These are phyloP conservation scores for Alnus glutinosa DNA, from an alignment of 306 rosid genomes.

Conservation along the genomic window DNA sequence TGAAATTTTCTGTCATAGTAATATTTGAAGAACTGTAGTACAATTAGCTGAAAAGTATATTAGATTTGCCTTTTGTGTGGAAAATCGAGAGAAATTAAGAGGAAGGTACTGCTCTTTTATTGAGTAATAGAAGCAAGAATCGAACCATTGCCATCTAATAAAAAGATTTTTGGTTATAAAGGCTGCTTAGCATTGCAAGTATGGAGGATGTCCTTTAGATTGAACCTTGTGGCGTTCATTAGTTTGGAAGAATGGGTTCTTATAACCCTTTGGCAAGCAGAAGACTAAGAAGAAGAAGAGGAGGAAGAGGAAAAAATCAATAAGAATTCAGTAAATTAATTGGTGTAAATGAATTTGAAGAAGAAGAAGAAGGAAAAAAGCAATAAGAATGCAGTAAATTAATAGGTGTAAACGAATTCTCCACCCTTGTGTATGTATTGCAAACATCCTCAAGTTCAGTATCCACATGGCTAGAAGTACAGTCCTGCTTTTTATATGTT, in stretches of 20 bases:
- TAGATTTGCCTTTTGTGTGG: background rate
- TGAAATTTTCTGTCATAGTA: background rate
- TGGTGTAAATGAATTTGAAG: background rate
- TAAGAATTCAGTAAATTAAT: background rate
- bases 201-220: background rate
- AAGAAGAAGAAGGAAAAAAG: background rate
- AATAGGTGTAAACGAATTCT: background rate
- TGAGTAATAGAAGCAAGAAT: background rate
- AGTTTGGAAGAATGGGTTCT: background rate
- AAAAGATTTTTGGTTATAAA: background rate
- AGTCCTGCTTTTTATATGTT: background rate
- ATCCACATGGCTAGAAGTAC: background rate
- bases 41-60: background rate
- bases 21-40: slow-evolving; percentile 6
- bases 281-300: background rate
- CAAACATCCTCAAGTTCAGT: background rate
- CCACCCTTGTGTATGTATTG: background rate
- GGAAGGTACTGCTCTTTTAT: background rate
- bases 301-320: background rate
- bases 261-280: background rate
- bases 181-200: background rate
- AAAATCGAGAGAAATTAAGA: background rate
- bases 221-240: background rate
- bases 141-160: background rate
- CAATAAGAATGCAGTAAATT: background rate